phyloP scores from a whole-genome alignment of 164 flowering plant species.

The Nymphaea colorata region DNA sequence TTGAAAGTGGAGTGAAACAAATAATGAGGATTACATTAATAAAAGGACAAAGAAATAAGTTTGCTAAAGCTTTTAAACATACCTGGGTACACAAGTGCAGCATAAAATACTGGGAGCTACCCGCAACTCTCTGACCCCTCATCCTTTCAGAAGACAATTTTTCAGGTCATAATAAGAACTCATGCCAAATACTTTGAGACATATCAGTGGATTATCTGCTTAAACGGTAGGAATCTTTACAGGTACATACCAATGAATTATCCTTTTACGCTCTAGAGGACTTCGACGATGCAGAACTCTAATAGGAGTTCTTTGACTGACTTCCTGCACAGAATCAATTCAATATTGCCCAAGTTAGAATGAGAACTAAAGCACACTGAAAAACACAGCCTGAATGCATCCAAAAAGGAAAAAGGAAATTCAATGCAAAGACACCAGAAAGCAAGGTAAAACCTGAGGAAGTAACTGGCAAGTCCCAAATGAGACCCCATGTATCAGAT shows the following conservation, averaged over 20 bases:
- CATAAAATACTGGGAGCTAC: slow-evolving; percentile 71
- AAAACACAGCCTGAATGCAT: no score
- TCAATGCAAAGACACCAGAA: no score
- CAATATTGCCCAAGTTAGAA: no score
- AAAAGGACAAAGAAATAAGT: no score
- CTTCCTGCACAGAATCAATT: slow-evolving; percentile 25
- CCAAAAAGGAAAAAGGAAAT: no score
- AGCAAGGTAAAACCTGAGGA: no score
- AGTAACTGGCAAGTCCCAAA: no score
- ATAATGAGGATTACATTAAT: no score
- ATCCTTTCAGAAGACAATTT: slow-evolving; percentile 36
- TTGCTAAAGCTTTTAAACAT: background rate
- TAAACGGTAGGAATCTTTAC: background rate
- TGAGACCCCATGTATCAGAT: no score
- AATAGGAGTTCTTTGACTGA: slow-evolving; percentile 77
- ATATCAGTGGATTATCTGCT: background rate
- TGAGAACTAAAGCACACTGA: no score
- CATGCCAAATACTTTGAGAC: background rate
- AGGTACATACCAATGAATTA: slow-evolving; percentile 52
- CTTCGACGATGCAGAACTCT: slow-evolving; percentile 98
- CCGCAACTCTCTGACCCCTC: slow-evolving; percentile 62
- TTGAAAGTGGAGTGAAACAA: no score
- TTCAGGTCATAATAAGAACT: background rate
- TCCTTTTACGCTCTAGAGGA: slow-evolving; percentile 81
- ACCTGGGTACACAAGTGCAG: slow-evolving; percentile 96